A percentile compares a stretch with the other conserved stretches of the same genome.
Conservation (phyloP, 306 rosid genomes). For the Abrus pulchellus region DNA sequence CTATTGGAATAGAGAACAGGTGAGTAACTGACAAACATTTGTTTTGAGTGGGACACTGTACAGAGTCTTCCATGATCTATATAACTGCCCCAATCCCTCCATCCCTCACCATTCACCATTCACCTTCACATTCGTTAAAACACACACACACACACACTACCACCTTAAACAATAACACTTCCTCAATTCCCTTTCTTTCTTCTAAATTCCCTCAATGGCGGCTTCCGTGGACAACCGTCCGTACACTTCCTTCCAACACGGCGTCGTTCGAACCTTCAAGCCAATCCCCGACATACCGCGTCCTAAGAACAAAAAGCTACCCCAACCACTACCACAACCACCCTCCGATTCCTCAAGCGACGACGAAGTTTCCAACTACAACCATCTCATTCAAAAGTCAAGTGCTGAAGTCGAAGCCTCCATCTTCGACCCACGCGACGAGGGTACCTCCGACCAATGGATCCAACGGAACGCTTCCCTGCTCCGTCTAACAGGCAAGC, state of each 20-base stretch:
- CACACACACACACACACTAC: neutral
- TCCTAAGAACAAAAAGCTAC: neutral
- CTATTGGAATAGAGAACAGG: too few relatives aligned
- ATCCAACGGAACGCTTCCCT: constrained; percentile 67
- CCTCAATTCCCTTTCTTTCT: neutral
- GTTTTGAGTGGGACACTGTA: neutral
- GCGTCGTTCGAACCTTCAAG: neutral
- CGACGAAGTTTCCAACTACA: constrained; percentile 39
- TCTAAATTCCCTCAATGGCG: constrained; percentile 55
- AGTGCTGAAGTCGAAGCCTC: constrained; percentile 64
- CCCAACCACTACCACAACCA: neutral
- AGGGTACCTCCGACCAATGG: constrained; percentile 79
- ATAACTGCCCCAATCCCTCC: constrained; percentile 3
- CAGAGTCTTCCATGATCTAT: neutral
- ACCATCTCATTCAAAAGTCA: constrained; percentile 51
- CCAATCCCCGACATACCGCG: neutral
- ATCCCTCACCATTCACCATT: neutral
- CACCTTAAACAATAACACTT: neutral
- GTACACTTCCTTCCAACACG: neutral
- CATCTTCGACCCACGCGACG: constrained; percentile 65
- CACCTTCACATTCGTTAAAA: too few relatives aligned
- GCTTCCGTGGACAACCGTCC: constrained; percentile 73
- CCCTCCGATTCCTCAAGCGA: constrained; percentile 52
- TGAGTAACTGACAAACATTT: neutral
- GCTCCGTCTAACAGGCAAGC: constrained; percentile 85